Percentiles rank a stretch among this genome's conserved stretches.
Evolutionary conservation across 352 stramenopile genomes (phyloP).

Genomic region (Phytopythium aichiense): DNA sequence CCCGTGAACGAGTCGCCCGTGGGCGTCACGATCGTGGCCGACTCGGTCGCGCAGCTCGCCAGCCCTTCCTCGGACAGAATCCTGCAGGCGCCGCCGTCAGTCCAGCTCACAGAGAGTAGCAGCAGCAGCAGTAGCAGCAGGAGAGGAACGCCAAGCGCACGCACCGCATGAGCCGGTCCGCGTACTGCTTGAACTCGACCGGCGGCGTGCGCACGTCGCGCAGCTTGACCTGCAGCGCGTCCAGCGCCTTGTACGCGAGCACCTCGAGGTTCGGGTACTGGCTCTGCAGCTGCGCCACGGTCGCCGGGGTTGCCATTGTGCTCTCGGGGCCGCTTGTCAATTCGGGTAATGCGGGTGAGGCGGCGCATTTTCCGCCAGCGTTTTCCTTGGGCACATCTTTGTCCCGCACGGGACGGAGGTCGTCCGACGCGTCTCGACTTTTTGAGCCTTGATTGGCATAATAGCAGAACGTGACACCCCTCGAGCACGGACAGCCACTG

Average conservation of each 20-base stretch:
- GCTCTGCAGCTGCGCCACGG: conserved; percentile 45
- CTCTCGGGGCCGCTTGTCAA: neutral
- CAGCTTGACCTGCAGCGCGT: conserved; percentile 67
- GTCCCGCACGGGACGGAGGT: conserved; percentile 3
- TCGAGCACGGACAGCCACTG: neutral
- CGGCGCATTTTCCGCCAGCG: neutral
- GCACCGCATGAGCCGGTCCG: conserved; percentile 75
- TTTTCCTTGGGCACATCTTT: neutral
- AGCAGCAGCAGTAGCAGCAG: no score
- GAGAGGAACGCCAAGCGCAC: neutral
- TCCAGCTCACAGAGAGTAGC: neutral
- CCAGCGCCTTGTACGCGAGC: conserved; percentile 59
- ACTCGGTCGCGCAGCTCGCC: conserved; percentile 53
- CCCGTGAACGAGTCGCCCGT: conserved; percentile 61
- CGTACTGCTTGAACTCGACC: conserved; percentile 76
- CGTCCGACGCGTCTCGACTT: neutral
- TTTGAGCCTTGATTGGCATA: no score
- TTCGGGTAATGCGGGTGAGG: neutral
- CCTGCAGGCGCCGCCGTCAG: conserved; percentile 15
- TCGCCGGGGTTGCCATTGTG: conserved; percentile 38
- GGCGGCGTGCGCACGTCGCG: conserved; percentile 62
- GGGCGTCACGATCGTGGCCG: conserved; percentile 55
- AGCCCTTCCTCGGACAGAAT: conserved; percentile 73
- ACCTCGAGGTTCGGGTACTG: conserved; percentile 65
- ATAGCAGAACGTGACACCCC: neutral